Evolutionary conservation across 371 early-diverging fungal species (phyloP).

Genomic region (Apophysomyces ossiformis): DNA sequence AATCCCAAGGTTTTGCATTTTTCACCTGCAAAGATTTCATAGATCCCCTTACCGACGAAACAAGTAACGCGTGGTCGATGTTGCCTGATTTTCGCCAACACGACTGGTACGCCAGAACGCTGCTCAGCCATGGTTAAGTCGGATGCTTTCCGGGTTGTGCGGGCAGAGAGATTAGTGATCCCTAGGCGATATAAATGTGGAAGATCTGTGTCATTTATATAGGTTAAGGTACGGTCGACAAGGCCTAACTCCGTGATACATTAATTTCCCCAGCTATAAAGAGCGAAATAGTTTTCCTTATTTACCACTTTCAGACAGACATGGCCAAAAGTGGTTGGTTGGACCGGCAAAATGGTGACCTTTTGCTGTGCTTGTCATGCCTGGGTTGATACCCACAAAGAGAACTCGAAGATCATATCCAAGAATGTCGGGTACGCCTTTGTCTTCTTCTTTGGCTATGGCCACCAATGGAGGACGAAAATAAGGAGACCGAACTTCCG

Average conservation of each 20-base stretch:
- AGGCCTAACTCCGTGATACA: constrained; percentile 26
- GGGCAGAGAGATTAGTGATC: constrained; percentile 71
- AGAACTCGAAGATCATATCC: constrained; percentile 70
- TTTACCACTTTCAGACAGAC: constrained; percentile 64
- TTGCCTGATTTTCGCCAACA: constrained; percentile 62
- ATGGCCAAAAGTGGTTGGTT: constrained; percentile 81
- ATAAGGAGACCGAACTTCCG: not conserved
- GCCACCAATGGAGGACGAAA: not conserved
- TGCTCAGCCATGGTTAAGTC: constrained; percentile 66
- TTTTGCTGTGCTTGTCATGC: constrained; percentile 58
- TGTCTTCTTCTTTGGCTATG: constrained; percentile 17
- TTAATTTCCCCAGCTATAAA: not conserved
- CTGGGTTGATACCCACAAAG: constrained; percentile 84
- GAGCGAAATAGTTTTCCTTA: not conserved
- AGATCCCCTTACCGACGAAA: constrained; percentile 78
- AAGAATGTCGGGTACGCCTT: constrained; percentile 60
- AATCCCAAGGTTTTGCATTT: constrained; percentile 46
- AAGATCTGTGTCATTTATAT: constrained; percentile 57
- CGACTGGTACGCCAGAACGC: constrained; percentile 61
- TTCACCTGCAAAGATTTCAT: constrained; percentile 60
- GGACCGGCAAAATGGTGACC: constrained; percentile 78
- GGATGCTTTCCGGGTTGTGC: constrained; percentile 58
- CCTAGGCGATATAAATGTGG: constrained; percentile 60
- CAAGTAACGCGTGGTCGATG: constrained; percentile 70
- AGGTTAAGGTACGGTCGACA: constrained; percentile 40